Evolutionary conservation across 345 rosid genomes (phyloP), one percentile per base, ranked within the genome.

Genomic region (Camelina sativa): DNA sequence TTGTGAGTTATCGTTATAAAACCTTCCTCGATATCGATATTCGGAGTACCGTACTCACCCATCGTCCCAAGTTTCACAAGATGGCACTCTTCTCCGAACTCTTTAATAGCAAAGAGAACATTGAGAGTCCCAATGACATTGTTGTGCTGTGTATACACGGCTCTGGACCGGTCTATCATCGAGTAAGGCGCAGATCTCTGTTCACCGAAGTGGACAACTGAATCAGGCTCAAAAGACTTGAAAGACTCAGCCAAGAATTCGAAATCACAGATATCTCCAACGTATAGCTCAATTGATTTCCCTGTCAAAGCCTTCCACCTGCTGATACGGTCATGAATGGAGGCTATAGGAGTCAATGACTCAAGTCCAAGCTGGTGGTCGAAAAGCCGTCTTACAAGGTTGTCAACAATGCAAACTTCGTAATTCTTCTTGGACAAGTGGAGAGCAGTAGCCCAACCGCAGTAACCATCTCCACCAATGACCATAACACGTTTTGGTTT

Each of bases 31-130:
- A 95, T 95, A 69, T 95, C 99, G 55, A 95, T 92, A 70, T 95
- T 95, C n/a, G 99, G 99, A 61, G 99, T 95, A 62, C 99, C 99
- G 38, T 92, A 90, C 83, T 95, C 99, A 65, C 99, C 97, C 99
- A 95, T 95, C 11, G 97, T 95, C 60, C 97, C 99, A 1, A 95
- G 92, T 81, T 95, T 92, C 53, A 95, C 97, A 5, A 95, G 84
- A 86, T 95, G 99, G 52, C 99, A 95, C 19, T 92, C 80, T 76
- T 92, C 92, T 63, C 81, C 74, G 75, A 83, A 95, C 87, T 92
- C 99, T 81, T 95, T 95, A 35, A 95, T 92, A 44, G 97, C 96
- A 80, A 95, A 95, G 62, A 95, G 97, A 54, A 92, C 97, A 71
- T 95, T 95, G 12, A 95, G 83, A 11, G 97, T 95, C 28, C 99